phyloP scores from a whole-genome alignment of 179 eudicot species.

The Amaranthus tricolor region DNA sequence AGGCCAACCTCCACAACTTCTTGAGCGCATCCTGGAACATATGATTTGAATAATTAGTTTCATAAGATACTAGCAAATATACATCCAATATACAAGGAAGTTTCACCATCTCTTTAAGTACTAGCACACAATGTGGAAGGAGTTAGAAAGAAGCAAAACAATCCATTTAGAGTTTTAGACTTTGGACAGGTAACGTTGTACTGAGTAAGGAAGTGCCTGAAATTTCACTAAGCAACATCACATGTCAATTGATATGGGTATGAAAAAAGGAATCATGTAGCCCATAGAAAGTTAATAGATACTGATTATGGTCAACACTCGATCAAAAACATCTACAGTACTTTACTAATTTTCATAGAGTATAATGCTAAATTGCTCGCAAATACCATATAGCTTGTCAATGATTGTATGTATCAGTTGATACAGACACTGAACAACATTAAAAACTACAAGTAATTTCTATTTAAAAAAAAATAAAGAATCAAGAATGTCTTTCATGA shows the following conservation, averaged over 20 bases:
- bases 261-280: neutral
- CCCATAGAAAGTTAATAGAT: neutral
- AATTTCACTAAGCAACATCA: neutral
- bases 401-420: too few species aligned
- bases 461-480: too few species aligned
- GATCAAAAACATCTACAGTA: neutral
- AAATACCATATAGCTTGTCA: too few species aligned
- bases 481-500: neutral
- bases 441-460: too few species aligned
- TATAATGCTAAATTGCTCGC: neutral
- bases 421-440: too few species aligned
- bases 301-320: neutral
- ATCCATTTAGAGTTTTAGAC: neutral
- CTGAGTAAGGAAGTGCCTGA: neutral
- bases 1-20: conserved; percentile 89
- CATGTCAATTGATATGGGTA: neutral
- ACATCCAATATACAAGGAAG: neutral
- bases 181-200: neutral
- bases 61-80: conserved; percentile 7
- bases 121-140: neutral
- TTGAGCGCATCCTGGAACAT: conserved; percentile 81
- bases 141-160: neutral
- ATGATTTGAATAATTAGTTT: neutral
- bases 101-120: neutral
- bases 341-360: neutral